Base-by-base conservation (phyloP, 441 rosid genomes). In the Lepidium campestre region DNA sequence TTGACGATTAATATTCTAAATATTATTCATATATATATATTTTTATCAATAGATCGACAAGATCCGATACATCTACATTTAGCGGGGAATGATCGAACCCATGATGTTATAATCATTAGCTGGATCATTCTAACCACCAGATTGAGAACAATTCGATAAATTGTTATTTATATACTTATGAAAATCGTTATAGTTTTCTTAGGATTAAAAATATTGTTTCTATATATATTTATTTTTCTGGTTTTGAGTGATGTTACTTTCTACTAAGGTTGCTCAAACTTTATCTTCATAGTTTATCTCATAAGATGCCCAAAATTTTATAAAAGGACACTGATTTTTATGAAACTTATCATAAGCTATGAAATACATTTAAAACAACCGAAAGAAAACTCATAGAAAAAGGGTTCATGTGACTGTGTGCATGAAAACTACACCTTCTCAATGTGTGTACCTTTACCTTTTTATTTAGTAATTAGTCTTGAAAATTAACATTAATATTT, bases 251-350 rank as follows among this genome's bases (percentile, higher is more conserved):
- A n/a, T 68, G 41, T 48, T 57, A 39, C 39, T 57, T 47, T 57
- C 39, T 48, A 23, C 22, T 10, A 49, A 58, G 52, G 86, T 80
- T 75, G 70, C 70, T 74, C 74, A 63, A 73, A 50, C 82, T 81
- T 83, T 86, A 68, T 48, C 62, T 81, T 77, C 73, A 18, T 45
- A 54, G 77, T 70, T 74, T 74, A 75, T 80, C 80, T 80, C 78
- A 82, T 78, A 80, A 81, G 79, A 84, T 82, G 72, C 89, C 88
- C 84, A 54, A 80, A 84, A 76, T 81, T 86, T 75, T 71, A 23
- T 37, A 4, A 36, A 82, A 79, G 80, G 78, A 86, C 74, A 36
- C 67, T 77, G 77, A 77, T 78, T 80, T 80, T 79, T 78, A 78
- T 73, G 71, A 74, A 75, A 71, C 20, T 18, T 35, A 58, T 35